Evolutionary conservation across 768 basidiomycete genomes (phyloP).

Genomic region (Agrocybe praecox): DNA sequence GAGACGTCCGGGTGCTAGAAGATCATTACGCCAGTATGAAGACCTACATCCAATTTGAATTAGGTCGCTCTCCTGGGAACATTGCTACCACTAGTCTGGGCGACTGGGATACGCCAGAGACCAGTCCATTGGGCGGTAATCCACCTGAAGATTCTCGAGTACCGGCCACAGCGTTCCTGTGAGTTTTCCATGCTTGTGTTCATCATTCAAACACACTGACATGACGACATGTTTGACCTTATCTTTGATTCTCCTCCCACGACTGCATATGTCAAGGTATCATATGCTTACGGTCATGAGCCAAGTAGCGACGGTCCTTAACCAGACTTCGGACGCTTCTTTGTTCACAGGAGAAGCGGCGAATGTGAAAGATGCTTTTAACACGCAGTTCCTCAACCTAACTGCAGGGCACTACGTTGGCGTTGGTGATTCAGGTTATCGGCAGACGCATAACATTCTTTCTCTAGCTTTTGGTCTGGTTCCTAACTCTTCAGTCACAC

Average conservation of each 20-base stretch:
- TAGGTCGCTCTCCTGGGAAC: slow-evolving; percentile 28
- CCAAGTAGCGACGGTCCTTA: slow-evolving; percentile 23
- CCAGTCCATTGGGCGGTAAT: slow-evolving; percentile 33
- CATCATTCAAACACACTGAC: neutral
- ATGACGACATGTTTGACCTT: no score
- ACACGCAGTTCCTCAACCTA: slow-evolving; percentile 24
- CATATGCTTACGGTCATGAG: slow-evolving; percentile 29
- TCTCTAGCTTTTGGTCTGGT: slow-evolving; percentile 25
- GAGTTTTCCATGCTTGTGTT: neutral
- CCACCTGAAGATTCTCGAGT: slow-evolving; percentile 30
- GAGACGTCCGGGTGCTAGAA: slow-evolving; percentile 24
- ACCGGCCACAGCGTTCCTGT: slow-evolving; percentile 31
- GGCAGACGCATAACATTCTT: slow-evolving; percentile 31
- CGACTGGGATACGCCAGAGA: slow-evolving; percentile 51
- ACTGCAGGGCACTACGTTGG: slow-evolving; percentile 23
- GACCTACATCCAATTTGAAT: slow-evolving; percentile 29
- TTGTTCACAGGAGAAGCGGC: slow-evolving; percentile 24
- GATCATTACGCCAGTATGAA: slow-evolving; percentile 31
- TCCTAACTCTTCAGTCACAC: slow-evolving; percentile 19
- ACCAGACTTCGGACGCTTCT: slow-evolving; percentile 22
- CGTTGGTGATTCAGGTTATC: slow-evolving; percentile 27
- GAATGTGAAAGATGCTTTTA: slow-evolving; percentile 27
- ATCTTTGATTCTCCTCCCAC: no score
- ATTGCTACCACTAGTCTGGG: slow-evolving; percentile 27
- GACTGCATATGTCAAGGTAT: slow-evolving; percentile 23